Conservation (phyloP, 495 filamentous ascomycete genomes). For the Neurospora sublineolata region DNA sequence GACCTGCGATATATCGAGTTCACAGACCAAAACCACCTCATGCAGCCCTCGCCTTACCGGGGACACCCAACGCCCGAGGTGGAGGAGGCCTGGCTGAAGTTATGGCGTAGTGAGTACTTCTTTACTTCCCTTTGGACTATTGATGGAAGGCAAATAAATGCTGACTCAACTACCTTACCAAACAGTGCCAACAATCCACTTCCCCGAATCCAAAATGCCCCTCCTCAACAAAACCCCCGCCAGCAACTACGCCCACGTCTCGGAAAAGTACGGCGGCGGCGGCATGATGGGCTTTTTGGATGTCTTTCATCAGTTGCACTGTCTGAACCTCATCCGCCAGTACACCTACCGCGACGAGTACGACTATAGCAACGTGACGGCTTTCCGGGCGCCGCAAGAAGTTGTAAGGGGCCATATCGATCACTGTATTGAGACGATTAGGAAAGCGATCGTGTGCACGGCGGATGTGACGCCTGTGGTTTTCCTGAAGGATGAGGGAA, state of each 20-base stretch:
- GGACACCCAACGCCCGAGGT: not conserved
- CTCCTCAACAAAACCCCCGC: not conserved
- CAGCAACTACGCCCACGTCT: not conserved
- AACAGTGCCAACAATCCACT: slow-evolving; percentile 1
- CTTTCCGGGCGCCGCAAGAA: not conserved
- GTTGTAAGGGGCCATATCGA: not conserved
- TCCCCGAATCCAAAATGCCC: not conserved
- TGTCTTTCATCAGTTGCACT: not conserved
- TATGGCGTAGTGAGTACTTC: not conserved
- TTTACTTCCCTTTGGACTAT: no score
- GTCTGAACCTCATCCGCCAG: not conserved
- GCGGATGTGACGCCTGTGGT: not conserved
- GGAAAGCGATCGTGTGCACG: not conserved
- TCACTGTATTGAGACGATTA: not conserved
- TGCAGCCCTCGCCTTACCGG: not conserved
- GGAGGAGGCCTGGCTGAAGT: not conserved
- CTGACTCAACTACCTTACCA: rapidly evolving
- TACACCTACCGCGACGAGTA: not conserved
- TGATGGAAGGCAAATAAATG: no score
- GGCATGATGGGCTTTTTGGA: not conserved
- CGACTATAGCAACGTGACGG: slow-evolving; percentile 1
- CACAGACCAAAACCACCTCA: not conserved
- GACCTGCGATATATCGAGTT: not conserved
- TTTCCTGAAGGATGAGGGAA: not conserved
- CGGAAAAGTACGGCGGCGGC: not conserved